These are phyloP conservation scores for Emergomyces orientalis DNA, from an alignment of 2,329 filamentous ascomycete genomes.

Conservation along the genomic window DNA sequence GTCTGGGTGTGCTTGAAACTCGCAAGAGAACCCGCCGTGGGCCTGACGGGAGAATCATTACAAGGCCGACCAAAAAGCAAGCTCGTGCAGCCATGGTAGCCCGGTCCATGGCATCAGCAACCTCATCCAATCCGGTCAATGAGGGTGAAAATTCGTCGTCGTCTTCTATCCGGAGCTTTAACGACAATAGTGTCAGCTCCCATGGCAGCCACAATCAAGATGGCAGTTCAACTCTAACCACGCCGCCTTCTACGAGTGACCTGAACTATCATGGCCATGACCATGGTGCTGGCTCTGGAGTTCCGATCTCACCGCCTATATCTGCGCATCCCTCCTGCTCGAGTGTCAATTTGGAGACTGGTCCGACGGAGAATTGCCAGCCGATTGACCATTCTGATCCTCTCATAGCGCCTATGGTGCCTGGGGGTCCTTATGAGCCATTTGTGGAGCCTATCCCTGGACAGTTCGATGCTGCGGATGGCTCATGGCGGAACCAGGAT, in stretches of 20 bases:
- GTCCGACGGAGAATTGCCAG: constrained; percentile 4
- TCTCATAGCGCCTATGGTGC: constrained; percentile 25
- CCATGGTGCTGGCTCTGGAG: constrained; percentile 14
- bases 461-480: constrained; percentile 29
- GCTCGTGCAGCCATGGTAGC: constrained; percentile 6
- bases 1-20: constrained; percentile 40
- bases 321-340: constrained; percentile 21
- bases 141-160: constrained; percentile 8
- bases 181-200: not conserved
- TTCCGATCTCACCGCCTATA: constrained; percentile 23
- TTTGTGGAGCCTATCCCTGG: constrained; percentile 27
- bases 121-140: constrained; percentile 4
- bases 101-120: not conserved
- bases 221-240: constrained; percentile 1
- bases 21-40: constrained; percentile 44
- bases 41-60: constrained; percentile 40
- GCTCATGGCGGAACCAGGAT: constrained; percentile 19
- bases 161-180: constrained; percentile 7
- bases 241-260: constrained; percentile 5
- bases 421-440: constrained; percentile 25
- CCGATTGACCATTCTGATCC: constrained; percentile 18
- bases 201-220: not conserved
- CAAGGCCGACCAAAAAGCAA: constrained; percentile 27
- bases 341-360: constrained; percentile 14
- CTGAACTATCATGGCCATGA: constrained; percentile 10